Evolutionary conservation across 148 eudicot species (phyloP).

Genomic region (Amaranthus cruentus): DNA sequence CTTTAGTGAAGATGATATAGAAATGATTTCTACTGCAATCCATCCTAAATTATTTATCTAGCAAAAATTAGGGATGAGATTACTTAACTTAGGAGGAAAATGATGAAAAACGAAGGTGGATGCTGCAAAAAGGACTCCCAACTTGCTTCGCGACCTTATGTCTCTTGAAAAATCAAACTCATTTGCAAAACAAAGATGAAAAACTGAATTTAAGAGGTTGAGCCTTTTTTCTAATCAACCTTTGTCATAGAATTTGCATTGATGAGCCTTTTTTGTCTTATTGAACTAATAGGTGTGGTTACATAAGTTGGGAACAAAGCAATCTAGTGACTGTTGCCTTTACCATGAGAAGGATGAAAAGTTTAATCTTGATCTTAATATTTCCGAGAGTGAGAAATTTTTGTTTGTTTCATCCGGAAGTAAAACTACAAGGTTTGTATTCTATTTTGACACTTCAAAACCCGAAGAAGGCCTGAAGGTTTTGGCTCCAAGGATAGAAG

Average conservation of each 20-base stretch:
- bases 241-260: neutral
- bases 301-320: slow-evolving; percentile 72
- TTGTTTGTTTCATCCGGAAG: slow-evolving; percentile 78
- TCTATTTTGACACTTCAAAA: slow-evolving; percentile 56
- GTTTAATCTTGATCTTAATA: slow-evolving; percentile 55
- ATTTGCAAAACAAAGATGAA: too few relatives aligned
- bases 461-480: slow-evolving; percentile 52
- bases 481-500: slow-evolving; percentile 73
- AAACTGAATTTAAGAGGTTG: too few relatives aligned
- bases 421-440: slow-evolving; percentile 72
- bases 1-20: too few relatives aligned
- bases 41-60: too few relatives aligned
- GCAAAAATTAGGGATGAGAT: too few relatives aligned
- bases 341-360: slow-evolving; percentile 90
- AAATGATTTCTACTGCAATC: too few relatives aligned
- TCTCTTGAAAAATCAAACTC: too few relatives aligned
- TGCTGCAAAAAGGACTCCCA: too few relatives aligned
- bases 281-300: slow-evolving; percentile 62
- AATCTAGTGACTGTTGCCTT: slow-evolving; percentile 61
- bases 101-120: too few relatives aligned
- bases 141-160: too few relatives aligned
- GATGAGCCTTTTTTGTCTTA: neutral
- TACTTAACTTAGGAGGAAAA: too few relatives aligned
- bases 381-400: slow-evolving; percentile 80
- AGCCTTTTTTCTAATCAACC: neutral